Base-by-base conservation (phyloP, 108 stramenopile species). In the Nitzschia putrida region DNA sequence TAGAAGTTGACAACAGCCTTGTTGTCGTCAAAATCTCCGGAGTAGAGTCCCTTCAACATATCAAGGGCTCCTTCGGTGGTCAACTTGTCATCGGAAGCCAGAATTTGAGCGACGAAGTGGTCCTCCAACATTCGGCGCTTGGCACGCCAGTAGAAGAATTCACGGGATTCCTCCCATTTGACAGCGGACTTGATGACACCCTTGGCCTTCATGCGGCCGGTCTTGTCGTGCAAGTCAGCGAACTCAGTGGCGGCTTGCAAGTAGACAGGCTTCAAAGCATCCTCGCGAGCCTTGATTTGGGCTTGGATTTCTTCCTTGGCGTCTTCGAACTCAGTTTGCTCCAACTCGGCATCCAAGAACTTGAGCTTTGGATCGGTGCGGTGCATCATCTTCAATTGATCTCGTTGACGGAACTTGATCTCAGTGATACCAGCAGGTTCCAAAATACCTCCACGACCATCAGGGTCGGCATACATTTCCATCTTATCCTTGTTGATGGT, bases 131-230 rank as follows among this genome's bases (percentile, higher is more conserved):
- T 92, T 71, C 98, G 91, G 23, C 98, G 90, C 83, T 92, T 90
- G 39, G 90, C 88, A 55, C 94, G 86, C 83, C 90, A 94, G 93
- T 88, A 97, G 88, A 98, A 98, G 88, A 90, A 98, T 64, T 85
- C 80, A 58, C 98, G 91, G 50, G 95, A 95, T 54, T 75, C 61
- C 53, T 83, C 90, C 98, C 98, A 98, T 26, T 89, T 76, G 5
- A 98, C 92, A 53, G 93, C 89, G 18, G 89, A 84, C 69, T 90
- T 77, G 60, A 98, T 96, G 39, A 97, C 96, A 37, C 96, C 96
- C 92, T 98, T 98, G 47, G 98, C 98, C 89, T 96, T 97, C 98
- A 98, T 98, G 73, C 98, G 90, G 53, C 98, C 98, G 22, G 95
- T 93, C 70, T 95, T 91, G 81, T 98, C 98, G 74, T 98, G 98